Evolutionary conservation across 2,329 filamentous ascomycete genomes (phyloP).

Genomic region (Colletotrichum graminicola): DNA sequence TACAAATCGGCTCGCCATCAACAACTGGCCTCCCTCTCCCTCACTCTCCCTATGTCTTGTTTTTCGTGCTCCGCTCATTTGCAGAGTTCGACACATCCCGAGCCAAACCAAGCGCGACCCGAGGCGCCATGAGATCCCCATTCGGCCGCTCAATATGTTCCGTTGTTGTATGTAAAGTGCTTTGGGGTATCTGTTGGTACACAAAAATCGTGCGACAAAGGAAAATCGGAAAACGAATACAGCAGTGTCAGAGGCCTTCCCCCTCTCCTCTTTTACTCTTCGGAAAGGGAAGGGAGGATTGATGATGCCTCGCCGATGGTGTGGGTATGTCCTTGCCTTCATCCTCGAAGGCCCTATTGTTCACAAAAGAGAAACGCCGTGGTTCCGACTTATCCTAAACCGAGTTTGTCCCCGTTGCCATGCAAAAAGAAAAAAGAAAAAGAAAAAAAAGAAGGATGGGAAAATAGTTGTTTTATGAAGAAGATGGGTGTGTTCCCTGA

Average conservation of each 20-base stretch:
- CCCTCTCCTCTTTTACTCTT: not conserved
- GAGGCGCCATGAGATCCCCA: constrained; percentile 8
- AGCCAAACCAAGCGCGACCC: constrained; percentile 13
- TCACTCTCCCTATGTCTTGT: constrained; percentile 12
- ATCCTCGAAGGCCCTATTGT: constrained; percentile 14
- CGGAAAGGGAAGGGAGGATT: not conserved
- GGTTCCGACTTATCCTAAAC: constrained; percentile 36
- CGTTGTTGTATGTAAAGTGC: constrained; percentile 40
- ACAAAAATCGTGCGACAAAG: constrained; percentile 41
- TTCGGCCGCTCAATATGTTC: constrained; percentile 37
- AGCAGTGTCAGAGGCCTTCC: constrained; percentile 14
- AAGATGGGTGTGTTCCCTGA: constrained; percentile 35
- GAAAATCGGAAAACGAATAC: constrained; percentile 31
- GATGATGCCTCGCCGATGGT: constrained; percentile 32
- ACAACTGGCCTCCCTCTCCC: not conserved
- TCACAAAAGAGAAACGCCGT: constrained; percentile 37
- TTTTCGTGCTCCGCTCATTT: constrained; percentile 6
- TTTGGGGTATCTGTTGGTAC: constrained; percentile 43
- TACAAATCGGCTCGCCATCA: constrained; percentile 34
- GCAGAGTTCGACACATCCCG: constrained; percentile 24
- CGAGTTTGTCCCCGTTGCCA: constrained; percentile 20
- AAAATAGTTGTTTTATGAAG: constrained; percentile 6
- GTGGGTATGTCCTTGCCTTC: constrained; percentile 21
- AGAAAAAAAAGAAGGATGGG: not conserved
- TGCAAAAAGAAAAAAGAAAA: constrained; percentile 9